phyloP scores from a whole-genome alignment of 2,329 filamentous ascomycete genomes.

The Botryosphaeria agaves region DNA sequence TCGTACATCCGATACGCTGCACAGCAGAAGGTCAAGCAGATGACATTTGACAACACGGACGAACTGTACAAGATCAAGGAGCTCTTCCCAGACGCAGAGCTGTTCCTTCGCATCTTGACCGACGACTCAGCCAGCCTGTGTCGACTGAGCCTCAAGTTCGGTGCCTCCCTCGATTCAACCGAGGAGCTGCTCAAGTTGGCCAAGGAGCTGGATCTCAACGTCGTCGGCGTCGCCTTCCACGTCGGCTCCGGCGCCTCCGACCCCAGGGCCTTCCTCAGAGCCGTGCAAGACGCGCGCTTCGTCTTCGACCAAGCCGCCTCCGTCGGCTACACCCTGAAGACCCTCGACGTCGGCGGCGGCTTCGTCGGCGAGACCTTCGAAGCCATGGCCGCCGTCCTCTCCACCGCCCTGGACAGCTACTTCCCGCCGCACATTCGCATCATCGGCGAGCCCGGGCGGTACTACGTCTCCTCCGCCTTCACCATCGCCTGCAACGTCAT shows the following conservation, averaged over 20 bases:
- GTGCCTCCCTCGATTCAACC: conserved; percentile 71
- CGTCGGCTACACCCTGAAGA: conserved; percentile 67
- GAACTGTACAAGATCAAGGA: conserved; percentile 97
- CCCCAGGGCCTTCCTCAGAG: conserved; percentile 77
- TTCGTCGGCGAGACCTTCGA: conserved; percentile 89
- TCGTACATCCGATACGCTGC: conserved; percentile 89
- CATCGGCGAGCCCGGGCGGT: conserved; percentile 92
- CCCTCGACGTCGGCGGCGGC: conserved; percentile 84
- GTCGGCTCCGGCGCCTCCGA: conserved; percentile 93
- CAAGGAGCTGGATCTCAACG: conserved; percentile 66
- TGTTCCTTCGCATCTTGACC: conserved; percentile 87
- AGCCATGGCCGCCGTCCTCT: conserved; percentile 66
- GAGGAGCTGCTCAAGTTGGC: conserved; percentile 63
- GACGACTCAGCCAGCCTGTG: conserved; percentile 92
- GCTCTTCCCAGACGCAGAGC: conserved; percentile 73
- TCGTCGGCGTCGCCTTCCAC: conserved; percentile 94
- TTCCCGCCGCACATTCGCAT: conserved; percentile 72
- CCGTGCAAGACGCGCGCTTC: conserved; percentile 70
- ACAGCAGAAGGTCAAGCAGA: conserved; percentile 74
- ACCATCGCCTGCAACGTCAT: conserved; percentile 93
- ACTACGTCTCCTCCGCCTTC: conserved; percentile 87
- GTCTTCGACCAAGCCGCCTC: conserved; percentile 75
- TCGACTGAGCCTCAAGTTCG: conserved; percentile 93
- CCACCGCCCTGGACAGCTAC: conserved; percentile 65
- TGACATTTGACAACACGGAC: conserved; percentile 98